Base-by-base conservation (phyloP, 805 yeast species). In the Candida nemodendra region DNA sequence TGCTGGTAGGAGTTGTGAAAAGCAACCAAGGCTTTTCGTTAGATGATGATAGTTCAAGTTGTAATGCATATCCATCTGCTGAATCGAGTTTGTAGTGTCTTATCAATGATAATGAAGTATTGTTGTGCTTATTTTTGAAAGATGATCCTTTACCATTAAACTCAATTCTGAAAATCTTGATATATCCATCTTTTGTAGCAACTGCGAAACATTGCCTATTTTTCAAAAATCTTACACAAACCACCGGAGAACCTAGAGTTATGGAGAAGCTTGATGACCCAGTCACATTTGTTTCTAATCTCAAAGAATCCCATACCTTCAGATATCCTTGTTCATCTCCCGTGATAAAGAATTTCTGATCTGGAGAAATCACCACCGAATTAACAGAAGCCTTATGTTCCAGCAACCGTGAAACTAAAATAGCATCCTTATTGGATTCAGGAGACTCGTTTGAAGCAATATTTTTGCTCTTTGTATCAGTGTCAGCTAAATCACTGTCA, bases 291-390 rank as follows among this genome's bases (percentile, higher is more conserved):
- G 73, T 74, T 36, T 81, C 87, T 25, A 90, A 62, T 41, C 79
- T 76, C 8, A 64, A 51, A 1, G 81, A 61, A 53, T 87, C 95
- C 97, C 97, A 93, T 0, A 91, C 60, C 46, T 78, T 82, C 27
- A 93, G 52, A 2, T 65, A 54, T 0, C 97, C 96, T 19, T 74
- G 72, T 32, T 80, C 84, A 6, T 93, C 86, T 2, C 89, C 95
- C 2, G 93, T 80, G 2, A 88, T 64, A 45, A 91, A 79, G 46
- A 76, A 82, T 17, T 74, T 74, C 12, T 78, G 72, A 19, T 82
- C 79, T 0, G 83, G 79, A 4, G 85, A 71, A 0, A 76, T 72
- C 1, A 71, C 75, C 7, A 88, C 54, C 18, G 80, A 63, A 16
- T 70, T 78, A n/a, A 89, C 66, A 2, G 78, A 34, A 0, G 76